These are phyloP conservation scores for Phyllostachys edulis DNA, from an alignment of 176 grass and related monocot species.

Conservation along the genomic window DNA sequence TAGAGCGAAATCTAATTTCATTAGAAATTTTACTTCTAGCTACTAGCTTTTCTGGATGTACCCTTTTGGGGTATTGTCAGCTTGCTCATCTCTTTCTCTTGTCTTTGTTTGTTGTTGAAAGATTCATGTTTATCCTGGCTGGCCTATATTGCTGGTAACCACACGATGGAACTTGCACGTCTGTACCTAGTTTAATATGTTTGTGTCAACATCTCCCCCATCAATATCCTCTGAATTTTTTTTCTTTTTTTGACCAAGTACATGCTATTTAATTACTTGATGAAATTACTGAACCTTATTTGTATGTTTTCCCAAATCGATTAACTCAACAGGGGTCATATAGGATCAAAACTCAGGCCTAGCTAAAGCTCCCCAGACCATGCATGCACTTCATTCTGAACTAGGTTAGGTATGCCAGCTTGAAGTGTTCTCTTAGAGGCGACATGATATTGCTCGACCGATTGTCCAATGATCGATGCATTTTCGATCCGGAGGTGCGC, in stretches of 20 bases:
- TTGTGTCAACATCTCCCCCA: not conserved
- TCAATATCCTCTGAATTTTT: not conserved
- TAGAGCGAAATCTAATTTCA: too few species aligned
- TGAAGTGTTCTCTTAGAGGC: too few species aligned
- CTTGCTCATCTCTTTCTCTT: not conserved
- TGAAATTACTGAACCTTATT: not conserved
- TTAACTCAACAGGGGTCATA: too few species aligned
- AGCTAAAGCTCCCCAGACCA: too few species aligned
- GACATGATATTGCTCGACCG: not conserved
- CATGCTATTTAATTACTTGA: not conserved
- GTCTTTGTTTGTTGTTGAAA: not conserved
- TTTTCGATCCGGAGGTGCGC: not conserved
- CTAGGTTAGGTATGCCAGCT: too few species aligned
- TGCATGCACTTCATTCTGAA: too few species aligned
- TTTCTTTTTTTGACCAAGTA: not conserved
- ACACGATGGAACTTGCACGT: not conserved
- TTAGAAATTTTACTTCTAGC: too few species aligned
- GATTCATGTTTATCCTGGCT: conserved; percentile 27
- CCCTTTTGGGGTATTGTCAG: not conserved
- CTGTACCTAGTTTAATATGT: not conserved
- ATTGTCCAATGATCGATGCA: not conserved
- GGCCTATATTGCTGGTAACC: not conserved
- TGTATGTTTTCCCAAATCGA: not conserved
- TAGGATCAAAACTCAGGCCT: too few species aligned
- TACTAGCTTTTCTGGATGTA: not conserved